Evolutionary conservation across 176 grass and related monocot species (phyloP).

Genomic region (Zoysia japonica): DNA sequence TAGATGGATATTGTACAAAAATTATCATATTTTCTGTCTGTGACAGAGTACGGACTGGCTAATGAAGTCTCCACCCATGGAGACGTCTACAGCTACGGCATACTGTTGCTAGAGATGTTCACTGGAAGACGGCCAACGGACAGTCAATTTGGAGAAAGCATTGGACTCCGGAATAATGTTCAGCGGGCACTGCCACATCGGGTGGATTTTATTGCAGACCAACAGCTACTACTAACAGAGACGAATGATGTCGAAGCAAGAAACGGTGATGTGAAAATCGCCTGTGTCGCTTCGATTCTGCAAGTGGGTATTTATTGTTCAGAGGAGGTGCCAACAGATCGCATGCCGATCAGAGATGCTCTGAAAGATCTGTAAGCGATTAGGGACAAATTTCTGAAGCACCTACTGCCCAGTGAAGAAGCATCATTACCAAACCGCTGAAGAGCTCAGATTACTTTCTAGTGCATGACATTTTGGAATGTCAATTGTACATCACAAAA

Average conservation of each 20-base stretch:
- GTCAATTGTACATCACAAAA: no score
- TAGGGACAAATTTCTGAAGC: not conserved
- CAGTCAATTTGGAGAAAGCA: not conserved
- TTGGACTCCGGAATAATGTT: not conserved
- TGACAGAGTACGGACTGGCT: slow-evolving; percentile 33
- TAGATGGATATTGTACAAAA: no score
- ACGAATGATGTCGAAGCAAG: not conserved
- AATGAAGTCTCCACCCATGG: slow-evolving; percentile 31
- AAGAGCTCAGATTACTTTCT: not conserved
- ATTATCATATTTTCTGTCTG: not conserved
- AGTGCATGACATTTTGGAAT: no score
- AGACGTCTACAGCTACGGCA: slow-evolving; percentile 39
- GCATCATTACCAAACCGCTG: not conserved
- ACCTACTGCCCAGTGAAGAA: not conserved
- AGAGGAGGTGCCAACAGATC: not conserved
- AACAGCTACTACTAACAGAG: not conserved
- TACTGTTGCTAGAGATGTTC: slow-evolving; percentile 36
- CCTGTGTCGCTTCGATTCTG: slow-evolving; percentile 21
- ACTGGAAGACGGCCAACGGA: slow-evolving; percentile 28
- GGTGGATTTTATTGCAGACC: not conserved
- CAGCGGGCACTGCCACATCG: not conserved
- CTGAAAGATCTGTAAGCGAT: not conserved
- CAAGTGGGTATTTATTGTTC: not conserved
- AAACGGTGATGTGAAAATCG: not conserved
- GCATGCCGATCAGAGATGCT: not conserved